A percentile compares a stretch with the other conserved stretches of the same genome.
Conservation (phyloP, 1,139 yeast species). For the Geotrichum carabidarum region DNA sequence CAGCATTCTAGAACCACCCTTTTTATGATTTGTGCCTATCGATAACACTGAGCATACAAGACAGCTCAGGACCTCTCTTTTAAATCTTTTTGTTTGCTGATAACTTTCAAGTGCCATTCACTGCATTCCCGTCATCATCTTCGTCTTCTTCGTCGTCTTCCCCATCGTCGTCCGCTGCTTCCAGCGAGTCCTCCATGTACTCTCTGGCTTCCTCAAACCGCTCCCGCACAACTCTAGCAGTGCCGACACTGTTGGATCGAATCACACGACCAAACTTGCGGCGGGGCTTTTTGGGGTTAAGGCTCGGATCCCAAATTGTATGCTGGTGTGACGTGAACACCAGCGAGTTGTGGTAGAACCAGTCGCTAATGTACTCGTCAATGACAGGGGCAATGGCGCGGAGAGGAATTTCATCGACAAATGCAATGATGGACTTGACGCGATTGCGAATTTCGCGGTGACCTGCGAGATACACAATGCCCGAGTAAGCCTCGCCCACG, state of each 20-base stretch:
- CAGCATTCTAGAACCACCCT: too few relatives aligned
- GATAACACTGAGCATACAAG: too few relatives aligned
- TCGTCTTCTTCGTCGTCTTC: slow-evolving; percentile 6
- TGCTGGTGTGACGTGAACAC: slow-evolving; percentile 72
- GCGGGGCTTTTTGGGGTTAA: slow-evolving; percentile 68
- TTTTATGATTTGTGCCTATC: too few relatives aligned
- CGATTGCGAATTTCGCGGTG: slow-evolving; percentile 64
- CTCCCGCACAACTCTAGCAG: slow-evolving; percentile 73
- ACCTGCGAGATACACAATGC: slow-evolving; percentile 81
- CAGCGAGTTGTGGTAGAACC: slow-evolving; percentile 85
- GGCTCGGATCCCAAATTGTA: slow-evolving; percentile 63
- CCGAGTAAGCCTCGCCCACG: slow-evolving; percentile 83
- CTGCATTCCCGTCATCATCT: not conserved
- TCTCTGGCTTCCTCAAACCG: slow-evolving; percentile 82
- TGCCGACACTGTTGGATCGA: slow-evolving; percentile 59
- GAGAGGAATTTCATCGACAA: slow-evolving; percentile 59
- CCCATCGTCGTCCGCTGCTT: slow-evolving; percentile 31
- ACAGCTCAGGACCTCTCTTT: not conserved
- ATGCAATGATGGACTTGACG: slow-evolving; percentile 70
- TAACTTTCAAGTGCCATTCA: not conserved
- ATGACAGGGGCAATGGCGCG: slow-evolving; percentile 77
- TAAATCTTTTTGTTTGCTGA: not conserved
- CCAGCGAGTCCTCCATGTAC: slow-evolving; percentile 71
- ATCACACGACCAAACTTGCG: slow-evolving; percentile 86
- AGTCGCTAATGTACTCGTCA: slow-evolving; percentile 83